These are phyloP conservation scores for Echria macrotheca DNA, from an alignment of 495 filamentous ascomycete species.

Conservation along the genomic window DNA sequence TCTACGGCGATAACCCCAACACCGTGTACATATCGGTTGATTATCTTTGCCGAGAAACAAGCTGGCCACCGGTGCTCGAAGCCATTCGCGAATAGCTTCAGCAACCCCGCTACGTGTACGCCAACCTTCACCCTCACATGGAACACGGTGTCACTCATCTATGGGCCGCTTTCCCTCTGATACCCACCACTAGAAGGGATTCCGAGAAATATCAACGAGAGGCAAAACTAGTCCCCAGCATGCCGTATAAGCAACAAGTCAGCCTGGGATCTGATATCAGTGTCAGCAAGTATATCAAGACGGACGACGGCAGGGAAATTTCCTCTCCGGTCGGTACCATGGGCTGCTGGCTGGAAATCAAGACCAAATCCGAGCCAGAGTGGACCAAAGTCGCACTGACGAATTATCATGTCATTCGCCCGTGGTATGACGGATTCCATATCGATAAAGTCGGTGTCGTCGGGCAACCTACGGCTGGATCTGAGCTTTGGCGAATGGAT, in stretches of 20 bases:
- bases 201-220: background rate
- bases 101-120: background rate
- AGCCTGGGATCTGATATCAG: background rate
- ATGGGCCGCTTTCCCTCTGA: background rate
- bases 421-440: background rate
- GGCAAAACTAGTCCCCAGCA: background rate
- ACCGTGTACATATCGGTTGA: conserved; percentile 2
- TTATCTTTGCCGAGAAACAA: background rate
- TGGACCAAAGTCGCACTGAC: background rate
- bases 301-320: background rate
- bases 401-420: conserved; percentile 2
- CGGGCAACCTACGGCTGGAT: background rate
- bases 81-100: background rate
- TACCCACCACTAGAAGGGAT: background rate
- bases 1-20: background rate
- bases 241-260: background rate
- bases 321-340: background rate
- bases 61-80: background rate
- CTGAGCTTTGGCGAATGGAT: background rate
- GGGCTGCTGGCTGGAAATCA: conserved; percentile 2
- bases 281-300: background rate
- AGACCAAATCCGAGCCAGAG: background rate
- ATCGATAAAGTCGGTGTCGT: background rate
- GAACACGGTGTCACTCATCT: background rate
- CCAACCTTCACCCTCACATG: background rate